Evolutionary conservation across 75 land plant species (phyloP), one percentile per base, ranked within the genome.

Genomic region (Larix kaempferi): DNA sequence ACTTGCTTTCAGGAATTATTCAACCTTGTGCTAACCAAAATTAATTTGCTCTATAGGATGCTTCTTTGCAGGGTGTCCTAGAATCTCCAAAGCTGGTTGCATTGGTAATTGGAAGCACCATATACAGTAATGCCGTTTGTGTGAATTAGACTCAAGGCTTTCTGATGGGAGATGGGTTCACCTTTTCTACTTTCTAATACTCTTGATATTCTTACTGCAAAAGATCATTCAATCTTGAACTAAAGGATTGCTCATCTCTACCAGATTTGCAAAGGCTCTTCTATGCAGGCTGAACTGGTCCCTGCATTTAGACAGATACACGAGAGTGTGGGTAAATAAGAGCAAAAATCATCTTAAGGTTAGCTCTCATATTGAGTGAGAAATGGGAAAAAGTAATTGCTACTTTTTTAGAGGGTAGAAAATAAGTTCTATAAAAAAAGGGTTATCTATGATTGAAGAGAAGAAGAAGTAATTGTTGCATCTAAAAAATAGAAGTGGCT

Each of bases 121-220:
- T 83, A 29, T 91, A 86, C 72, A 88, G 94, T 64, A 79, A 81
- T 83, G 83, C 21, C 23, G 1, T 90, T 60, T 96, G 95, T 4
- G 77, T 94, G n/a, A 82, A 85, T 37, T 88, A 89, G 77, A 96
- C 98, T 27, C 11, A 94, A 92, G 73, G 89, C 88, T 37, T 91
- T 86, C 76, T 88, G 94, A 21, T 94, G 96, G 95, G 94, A 89
- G 74, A 96, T 96, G 91, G 97, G 97, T 11, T 94, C 97, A 22
- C 99, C 99, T 62, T 96, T 96, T 83, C 74, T 92, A 27, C 91
- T 88, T 58, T 89, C 91, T 60, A 87, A 80, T 78, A 84, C 91
- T 86, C 73, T 61, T 61, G 97, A 97, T 2, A 73, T 89, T 22
- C 84, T 94, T 78, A 76, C 89, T 44, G 86, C 98, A 52, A 94